Base-by-base conservation (phyloP, 208 protist species). In the Wallacemonas collosoma region DNA sequence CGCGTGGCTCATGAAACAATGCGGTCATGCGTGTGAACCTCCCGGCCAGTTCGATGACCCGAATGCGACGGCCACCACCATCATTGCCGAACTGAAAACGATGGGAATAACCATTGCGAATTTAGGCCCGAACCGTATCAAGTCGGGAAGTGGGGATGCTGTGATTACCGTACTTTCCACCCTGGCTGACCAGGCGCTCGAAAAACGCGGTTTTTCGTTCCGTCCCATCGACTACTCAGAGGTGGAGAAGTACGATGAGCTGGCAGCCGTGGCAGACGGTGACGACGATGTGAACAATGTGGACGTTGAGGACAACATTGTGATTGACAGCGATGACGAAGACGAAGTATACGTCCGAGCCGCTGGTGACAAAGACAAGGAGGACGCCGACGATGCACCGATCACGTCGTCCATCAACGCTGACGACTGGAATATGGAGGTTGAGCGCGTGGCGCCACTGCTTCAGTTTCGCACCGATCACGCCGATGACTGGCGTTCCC, bases 31-130 rank as follows among this genome's bases (percentile, higher is more conserved):
- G 6, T 83, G 92, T 74, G 85, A 92, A 40, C 70, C 84, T 4
- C 89, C 93, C 9, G 93, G 89, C 1, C 90, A 97, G 66, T 97
- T 97, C 68, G 93, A 97, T 67, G 93, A 97, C 68, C 93, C 93
- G 0, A 97, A 94, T 58, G 88, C 86, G 3, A 88, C 88, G 1
- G 83, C 93, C 0, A 95, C 93, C 0, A 97, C 86, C 41, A 93
- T 97, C 64, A 73, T 97, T 9, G 80, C 85, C 1, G 88, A 93
- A 69, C 68, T 97, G 51, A 85, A 86, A 26, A 68, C 68, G 1
- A 94, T 97, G 89, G 81, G 83, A 48, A 79, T 97, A 36, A 79
- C 87, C 39, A 76, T 85, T 38, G 76, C 82, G 8, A 93, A 93
- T 68, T 77, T 97, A 43, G 88, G 88, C 39, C 90, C 93, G 40